Base-by-base conservation (phyloP, 768 basidiomycete genomes). In the Boletellus emodensis region DNA sequence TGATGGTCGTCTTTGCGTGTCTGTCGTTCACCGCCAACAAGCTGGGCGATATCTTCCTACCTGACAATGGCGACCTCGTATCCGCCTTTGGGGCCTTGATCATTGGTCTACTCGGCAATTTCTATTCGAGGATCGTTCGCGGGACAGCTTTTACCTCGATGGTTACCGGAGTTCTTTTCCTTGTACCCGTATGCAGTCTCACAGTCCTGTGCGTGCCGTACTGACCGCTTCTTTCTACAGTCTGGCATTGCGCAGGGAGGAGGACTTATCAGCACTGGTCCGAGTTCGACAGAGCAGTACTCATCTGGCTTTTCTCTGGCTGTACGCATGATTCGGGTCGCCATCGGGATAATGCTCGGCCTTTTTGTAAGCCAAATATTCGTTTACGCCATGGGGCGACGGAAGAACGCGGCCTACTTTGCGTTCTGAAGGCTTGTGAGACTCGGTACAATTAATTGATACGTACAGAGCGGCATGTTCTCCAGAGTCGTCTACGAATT, bases 81-180 rank as follows among this genome's bases (percentile, higher is more conserved):
- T 85, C 87, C 26, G 87, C 87, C 36, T 75, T 83, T 54, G 90
- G 90, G 17, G 87, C 90, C 18, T 78, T 90, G 57, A 79, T 83
- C 32, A 83, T 90, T 51, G 89, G 90, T 33, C 66, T 84, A n/a
- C 75, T 90, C 33, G 90, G 88, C 41, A 91, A 91, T 61, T 61
- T 83, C n/a, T 91, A 90, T 63, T 89, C 88, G 33, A 79, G 89
- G 15, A 67, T 85, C 15, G 73, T 84, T 51, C 75, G 83, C 26
- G 90, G 89, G 46, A 91, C 89, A 3, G 89, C 91, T 3, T 94
- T 93, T 65, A 90, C 89, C 0, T 82, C 85, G 11, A 94, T 92
- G 87, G 87, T 92, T n/a, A 87, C 90, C 3, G 87, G 88, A n/a
- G 85, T 94, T n/a, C 69, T 92, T 42, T 92, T 93, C 67, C 73